Conservation (phyloP, 2,329 filamentous ascomycete genomes). For the Venturia pyrina region DNA sequence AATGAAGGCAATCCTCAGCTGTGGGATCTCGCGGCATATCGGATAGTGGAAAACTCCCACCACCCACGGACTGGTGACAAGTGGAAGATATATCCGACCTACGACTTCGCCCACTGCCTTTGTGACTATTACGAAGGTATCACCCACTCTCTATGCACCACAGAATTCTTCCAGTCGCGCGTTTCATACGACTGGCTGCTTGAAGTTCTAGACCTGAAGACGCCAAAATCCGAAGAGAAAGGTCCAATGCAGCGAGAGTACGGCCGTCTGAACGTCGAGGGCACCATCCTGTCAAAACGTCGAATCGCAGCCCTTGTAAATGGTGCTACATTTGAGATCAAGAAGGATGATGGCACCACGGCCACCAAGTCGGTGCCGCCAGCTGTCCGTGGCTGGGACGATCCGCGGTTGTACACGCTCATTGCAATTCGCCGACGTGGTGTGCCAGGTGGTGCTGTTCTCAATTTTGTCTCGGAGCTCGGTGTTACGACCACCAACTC, state of each 20-base stretch:
- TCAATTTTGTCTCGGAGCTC: constrained; percentile 83
- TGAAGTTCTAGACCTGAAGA: constrained; percentile 69
- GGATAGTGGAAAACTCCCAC: constrained; percentile 61
- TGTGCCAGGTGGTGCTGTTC: constrained; percentile 76
- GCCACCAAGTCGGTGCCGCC: constrained; percentile 31
- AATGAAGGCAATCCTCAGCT: constrained; percentile 81
- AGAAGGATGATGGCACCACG: constrained; percentile 32
- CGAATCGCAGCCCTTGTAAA: constrained; percentile 72
- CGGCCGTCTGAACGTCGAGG: constrained; percentile 66
- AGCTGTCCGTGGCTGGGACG: constrained; percentile 78
- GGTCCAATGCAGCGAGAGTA: constrained; percentile 84
- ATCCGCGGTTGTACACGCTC: constrained; percentile 80
- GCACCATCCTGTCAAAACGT: constrained; percentile 80
- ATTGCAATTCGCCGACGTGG: constrained; percentile 76
- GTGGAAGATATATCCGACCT: constrained; percentile 93
- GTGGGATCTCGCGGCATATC: constrained; percentile 92
- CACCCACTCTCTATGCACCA: constrained; percentile 86
- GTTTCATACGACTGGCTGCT: constrained; percentile 89
- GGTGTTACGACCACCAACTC: constrained; percentile 77
- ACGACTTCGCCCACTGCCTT: constrained; percentile 84
- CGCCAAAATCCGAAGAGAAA: constrained; percentile 45
- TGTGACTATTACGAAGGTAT: constrained; percentile 90
- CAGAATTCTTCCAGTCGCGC: constrained; percentile 76
- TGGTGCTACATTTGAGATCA: constrained; percentile 39
- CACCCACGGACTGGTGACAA: constrained; percentile 72